These are phyloP conservation scores for Cryptomeria japonica DNA, from an alignment of 75 land plant genomes.

Conservation along the genomic window DNA sequence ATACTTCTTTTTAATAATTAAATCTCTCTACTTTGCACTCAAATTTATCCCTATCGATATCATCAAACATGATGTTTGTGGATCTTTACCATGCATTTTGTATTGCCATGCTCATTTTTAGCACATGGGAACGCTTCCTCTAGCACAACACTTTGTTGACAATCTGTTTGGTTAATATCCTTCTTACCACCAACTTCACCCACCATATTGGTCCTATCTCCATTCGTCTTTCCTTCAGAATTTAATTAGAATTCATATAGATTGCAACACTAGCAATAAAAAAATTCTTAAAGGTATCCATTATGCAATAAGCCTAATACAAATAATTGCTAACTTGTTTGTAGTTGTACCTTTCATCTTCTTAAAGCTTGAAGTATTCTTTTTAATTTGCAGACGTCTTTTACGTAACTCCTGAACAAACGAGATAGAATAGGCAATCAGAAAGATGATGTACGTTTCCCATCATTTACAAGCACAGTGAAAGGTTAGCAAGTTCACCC, in stretches of 20 bases:
- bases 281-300: no score
- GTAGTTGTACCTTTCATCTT: slow-evolving; percentile 9
- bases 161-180: background rate
- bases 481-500: background rate
- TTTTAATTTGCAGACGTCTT: slow-evolving; percentile 4
- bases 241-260: slow-evolving; percentile 1
- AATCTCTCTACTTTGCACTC: background rate
- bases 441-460: background rate
- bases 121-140: background rate
- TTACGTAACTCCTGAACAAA: background rate
- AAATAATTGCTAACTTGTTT: background rate
- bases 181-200: background rate
- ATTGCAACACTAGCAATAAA: background rate
- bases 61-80: background rate
- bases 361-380: slow-evolving; percentile 5
- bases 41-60: background rate
- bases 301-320: background rate
- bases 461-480: background rate
- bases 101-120: background rate
- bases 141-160: background rate
- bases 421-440: background rate
- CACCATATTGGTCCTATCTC: background rate
- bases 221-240: background rate
- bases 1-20: background rate
- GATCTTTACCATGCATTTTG: background rate